These are phyloP conservation scores for Sporothrix euskadiensis DNA, from an alignment of 2,329 filamentous ascomycete genomes.

Conservation along the genomic window DNA sequence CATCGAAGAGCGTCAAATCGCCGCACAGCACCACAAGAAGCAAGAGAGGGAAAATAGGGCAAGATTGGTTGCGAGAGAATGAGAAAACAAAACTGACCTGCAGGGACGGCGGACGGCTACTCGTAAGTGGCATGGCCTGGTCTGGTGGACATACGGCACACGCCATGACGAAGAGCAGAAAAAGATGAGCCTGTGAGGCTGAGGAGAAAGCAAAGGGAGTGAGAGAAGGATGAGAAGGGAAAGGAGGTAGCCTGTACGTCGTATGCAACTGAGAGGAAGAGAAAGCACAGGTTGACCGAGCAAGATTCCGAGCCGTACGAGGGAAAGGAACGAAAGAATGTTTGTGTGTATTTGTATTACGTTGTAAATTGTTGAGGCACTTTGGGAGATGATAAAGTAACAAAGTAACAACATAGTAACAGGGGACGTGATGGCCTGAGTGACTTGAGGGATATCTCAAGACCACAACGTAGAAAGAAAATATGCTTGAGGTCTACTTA, in stretches of 20 bases:
- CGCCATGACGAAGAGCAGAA: neutral
- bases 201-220: neutral
- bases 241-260: neutral
- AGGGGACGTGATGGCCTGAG: neutral
- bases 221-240: neutral
- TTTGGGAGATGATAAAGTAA: too few relatives aligned
- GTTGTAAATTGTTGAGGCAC: neutral
- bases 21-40: neutral
- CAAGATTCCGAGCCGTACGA: neutral
- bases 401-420: too few relatives aligned
- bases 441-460: neutral
- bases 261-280: neutral
- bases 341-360: too few relatives aligned
- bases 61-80: neutral
- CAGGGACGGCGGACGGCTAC: neutral
- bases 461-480: neutral
- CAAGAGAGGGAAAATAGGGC: neutral
- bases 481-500: neutral
- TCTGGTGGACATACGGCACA: neutral
- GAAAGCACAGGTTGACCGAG: neutral
- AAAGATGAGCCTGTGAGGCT: neutral
- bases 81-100: neutral
- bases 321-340: neutral
- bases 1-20: neutral
- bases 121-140: constrained; percentile 1